Percentiles rank a stretch among this genome's conserved stretches.
phyloP scores from a whole-genome alignment of 805 yeast genomes.

The Wickerhamiella allomyrinae region DNA sequence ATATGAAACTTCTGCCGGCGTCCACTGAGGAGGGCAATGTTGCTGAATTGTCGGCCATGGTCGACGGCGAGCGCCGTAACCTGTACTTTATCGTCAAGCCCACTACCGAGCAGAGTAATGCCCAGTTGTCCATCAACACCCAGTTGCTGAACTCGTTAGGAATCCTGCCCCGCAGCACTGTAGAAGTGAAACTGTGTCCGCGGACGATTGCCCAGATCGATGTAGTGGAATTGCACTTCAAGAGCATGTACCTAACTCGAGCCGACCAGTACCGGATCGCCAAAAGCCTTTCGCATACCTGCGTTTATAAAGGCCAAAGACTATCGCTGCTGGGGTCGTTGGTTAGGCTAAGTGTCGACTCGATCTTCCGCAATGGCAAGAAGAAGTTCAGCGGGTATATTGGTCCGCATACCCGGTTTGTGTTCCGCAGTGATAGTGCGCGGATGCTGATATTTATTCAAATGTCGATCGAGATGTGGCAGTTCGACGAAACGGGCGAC shows the following conservation, averaged over 20 bases:
- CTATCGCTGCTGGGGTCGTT: conserved; percentile 40
- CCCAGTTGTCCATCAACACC: conserved; percentile 15
- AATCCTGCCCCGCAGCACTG: conserved; percentile 52
- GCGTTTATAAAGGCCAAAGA: conserved; percentile 55
- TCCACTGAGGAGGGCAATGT: conserved; percentile 61
- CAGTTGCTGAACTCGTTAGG: conserved; percentile 29
- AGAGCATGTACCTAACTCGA: conserved; percentile 67
- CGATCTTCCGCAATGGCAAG: conserved; percentile 52
- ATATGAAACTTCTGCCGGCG: conserved; percentile 37
- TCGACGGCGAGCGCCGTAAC: conserved; percentile 22
- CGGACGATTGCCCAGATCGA: conserved; percentile 50
- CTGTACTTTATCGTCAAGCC: conserved; percentile 17
- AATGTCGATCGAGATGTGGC: conserved; percentile 93
- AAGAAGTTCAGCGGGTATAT: conserved; percentile 63
- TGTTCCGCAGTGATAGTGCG: conserved; percentile 86
- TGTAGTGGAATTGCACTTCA: conserved; percentile 64
- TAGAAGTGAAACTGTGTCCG: conserved; percentile 33
- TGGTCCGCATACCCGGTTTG: conserved; percentile 57
- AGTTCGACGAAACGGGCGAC: conserved; percentile 92
- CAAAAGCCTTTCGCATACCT: conserved; percentile 41
- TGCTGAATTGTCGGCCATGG: conserved; percentile 36
- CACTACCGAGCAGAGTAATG: conserved; percentile 10
- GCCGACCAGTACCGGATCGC: conserved; percentile 90
- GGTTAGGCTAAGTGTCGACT: conserved; percentile 51
- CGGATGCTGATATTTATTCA: conserved; percentile 71